A percentile compares a stretch with the other conserved stretches of the same genome.
Conservation (phyloP, 495 filamentous ascomycete species). For the Venustampulla echinocandica region DNA sequence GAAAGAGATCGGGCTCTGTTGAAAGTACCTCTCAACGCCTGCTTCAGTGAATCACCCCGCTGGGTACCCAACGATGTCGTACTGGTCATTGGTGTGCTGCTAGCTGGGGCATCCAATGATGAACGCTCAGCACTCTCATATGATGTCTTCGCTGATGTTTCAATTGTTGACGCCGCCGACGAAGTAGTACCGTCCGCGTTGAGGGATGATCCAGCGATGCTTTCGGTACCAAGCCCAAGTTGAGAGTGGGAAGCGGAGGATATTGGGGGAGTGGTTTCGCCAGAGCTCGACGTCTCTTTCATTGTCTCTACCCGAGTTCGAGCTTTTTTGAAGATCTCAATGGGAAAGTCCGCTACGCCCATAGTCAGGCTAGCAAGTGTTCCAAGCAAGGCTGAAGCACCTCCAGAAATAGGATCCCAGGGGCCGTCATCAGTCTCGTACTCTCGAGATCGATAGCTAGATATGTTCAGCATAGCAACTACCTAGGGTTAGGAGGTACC, state of each 20-base stretch:
- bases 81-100: conserved; percentile 11
- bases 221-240: conserved; percentile 8
- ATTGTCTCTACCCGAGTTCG: conserved; percentile 3
- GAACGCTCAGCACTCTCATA: conserved; percentile 18
- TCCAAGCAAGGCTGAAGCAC: conserved; percentile 64
- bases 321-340: conserved; percentile 41
- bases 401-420: conserved; percentile 62
- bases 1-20: conserved; percentile 16
- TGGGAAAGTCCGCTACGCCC: conserved; percentile 75
- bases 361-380: conserved; percentile 67
- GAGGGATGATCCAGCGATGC: neutral
- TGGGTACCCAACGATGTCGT: conserved; percentile 3
- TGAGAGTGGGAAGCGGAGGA: conserved; percentile 9
- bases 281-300: neutral
- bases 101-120: neutral
- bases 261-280: conserved; percentile 5
- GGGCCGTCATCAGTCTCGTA: conserved; percentile 67
- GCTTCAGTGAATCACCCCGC: conserved; percentile 14
- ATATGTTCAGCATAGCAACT: neutral
- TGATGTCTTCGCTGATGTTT: conserved; percentile 15
- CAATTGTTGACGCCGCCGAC: conserved; percentile 1
- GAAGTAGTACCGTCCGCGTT: neutral
- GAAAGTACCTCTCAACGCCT: conserved; percentile 19
- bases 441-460: conserved; percentile 56
- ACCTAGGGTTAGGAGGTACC: conserved; percentile 15